phyloP scores from a whole-genome alignment of 2,329 filamentous ascomycete genomes.

The Aspergillus phoenicis region DNA sequence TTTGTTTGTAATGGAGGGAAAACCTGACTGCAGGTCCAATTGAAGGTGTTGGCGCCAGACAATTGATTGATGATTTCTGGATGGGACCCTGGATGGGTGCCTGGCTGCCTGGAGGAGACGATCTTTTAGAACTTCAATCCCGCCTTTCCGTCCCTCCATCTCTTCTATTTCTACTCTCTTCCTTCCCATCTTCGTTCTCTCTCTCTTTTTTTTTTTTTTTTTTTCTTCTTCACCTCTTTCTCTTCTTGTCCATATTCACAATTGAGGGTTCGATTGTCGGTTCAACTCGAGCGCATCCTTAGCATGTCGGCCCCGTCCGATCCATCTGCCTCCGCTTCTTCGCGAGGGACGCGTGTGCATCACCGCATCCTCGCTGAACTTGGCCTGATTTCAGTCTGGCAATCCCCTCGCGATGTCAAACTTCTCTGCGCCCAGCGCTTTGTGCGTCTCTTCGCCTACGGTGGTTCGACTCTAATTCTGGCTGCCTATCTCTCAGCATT shows the following conservation, averaged over 20 bases:
- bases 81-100: background rate
- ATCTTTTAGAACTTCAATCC: background rate
- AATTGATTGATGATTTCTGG: no score
- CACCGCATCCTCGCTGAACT: conserved; percentile 32
- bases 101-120: background rate
- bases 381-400: conserved; percentile 42
- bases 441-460: conserved; percentile 65
- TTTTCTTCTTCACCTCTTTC: no score
- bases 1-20: no score
- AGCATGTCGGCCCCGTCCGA: background rate
- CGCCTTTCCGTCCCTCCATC: background rate
- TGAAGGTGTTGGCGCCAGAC: no score
- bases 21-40: no score
- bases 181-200: background rate
- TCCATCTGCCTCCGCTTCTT: background rate
- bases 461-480: conserved; percentile 62
- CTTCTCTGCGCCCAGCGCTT: conserved; percentile 46
- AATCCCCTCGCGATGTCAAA: conserved; percentile 41
- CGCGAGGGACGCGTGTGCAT: background rate
- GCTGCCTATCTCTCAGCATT: conserved; percentile 63
- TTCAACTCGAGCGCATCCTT: background rate
- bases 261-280: background rate
- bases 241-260: background rate
- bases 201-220: background rate
- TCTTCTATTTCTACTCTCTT: background rate